Evolutionary conservation across 2,329 filamentous ascomycete genomes (phyloP), one percentile per base, ranked within the genome.

Genomic region (Tolypocladium pustulatum): DNA sequence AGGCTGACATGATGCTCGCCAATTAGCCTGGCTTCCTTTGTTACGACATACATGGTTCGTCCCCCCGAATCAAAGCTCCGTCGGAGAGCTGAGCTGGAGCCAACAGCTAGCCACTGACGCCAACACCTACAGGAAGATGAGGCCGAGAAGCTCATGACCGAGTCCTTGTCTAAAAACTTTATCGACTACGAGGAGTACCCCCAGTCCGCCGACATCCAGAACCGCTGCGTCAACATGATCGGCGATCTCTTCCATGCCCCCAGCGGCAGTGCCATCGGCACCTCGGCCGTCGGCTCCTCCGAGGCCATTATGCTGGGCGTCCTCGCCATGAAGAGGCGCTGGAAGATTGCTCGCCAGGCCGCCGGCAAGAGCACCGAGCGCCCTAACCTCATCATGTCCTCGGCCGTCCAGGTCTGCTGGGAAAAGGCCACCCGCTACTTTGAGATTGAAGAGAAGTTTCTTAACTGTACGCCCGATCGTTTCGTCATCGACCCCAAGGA

Each of bases 401-500:
- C 90, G 32, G 92, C 93, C 37, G 93, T 97, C 2, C 93, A 97
- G 76, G 93, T 97, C 46, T 96, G 91, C 80, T 97, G 92, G 92
- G 91, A 97, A 74, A 97, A 97, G 78, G 87, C 88, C 0, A 85
- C 88, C 5, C 82, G 91, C 56, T 96, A 95, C 77, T 94, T 96
- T 67, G 93, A 97, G 68, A 83, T 97, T 49, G 93, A 97, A 65
- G 92, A 97, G 78, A 90, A 89, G 75, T 91, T 82, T 10, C 83
- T 87, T 37, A 85, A 83, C 72, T 87, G 84, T 73, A 81, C 81
- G 0, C 73, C 75, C 2, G 81, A 85, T 0, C 77, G 85, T 61
- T 87, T 78, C 65, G 82, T 87, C 57, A 82, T 88, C 61, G 84
- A 87, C 65, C 84, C 85, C 0, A 73, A 80, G 62, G 73, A 86